These are phyloP conservation scores for Amanita exitialis DNA, from an alignment of 768 basidiomycete genomes.

Conservation along the genomic window DNA sequence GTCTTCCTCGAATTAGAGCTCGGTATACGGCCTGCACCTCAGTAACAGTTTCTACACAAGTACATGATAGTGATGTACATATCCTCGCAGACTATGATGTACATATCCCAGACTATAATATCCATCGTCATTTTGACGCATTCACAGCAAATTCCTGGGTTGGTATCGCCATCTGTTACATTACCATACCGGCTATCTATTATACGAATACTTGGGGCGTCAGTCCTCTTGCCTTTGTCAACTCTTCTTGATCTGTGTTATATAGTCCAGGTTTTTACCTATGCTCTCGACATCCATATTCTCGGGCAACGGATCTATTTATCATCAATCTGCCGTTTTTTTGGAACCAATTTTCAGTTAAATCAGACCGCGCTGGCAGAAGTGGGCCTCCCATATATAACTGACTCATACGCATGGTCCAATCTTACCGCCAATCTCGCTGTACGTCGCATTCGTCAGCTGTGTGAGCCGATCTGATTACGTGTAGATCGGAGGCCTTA, in stretches of 20 bases:
- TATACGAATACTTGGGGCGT: conserved; percentile 58
- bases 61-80: no score
- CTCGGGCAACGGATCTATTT: conserved; percentile 41
- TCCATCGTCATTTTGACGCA: background rate
- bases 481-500: conserved; percentile 44
- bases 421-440: conserved; percentile 39
- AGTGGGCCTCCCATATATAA: conserved; percentile 37
- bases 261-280: conserved; percentile 40
- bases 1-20: no score
- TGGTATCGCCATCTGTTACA: conserved; percentile 42
- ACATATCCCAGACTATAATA: no score
- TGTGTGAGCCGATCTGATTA: background rate
- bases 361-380: conserved; percentile 44
- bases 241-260: background rate
- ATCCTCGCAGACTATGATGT: no score
- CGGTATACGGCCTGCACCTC: no score
- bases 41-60: no score
- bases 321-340: conserved; percentile 45
- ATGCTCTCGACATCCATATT: conserved; percentile 55
- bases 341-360: conserved; percentile 38
- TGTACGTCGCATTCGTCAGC: conserved; percentile 16
- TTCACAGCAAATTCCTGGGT: conserved; percentile 45
- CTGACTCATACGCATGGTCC: conserved; percentile 44
- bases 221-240: conserved; percentile 10
- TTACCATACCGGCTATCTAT: conserved; percentile 44